phyloP scores from a whole-genome alignment of 805 yeast genomes.

The Yarrowia keelungensis region DNA sequence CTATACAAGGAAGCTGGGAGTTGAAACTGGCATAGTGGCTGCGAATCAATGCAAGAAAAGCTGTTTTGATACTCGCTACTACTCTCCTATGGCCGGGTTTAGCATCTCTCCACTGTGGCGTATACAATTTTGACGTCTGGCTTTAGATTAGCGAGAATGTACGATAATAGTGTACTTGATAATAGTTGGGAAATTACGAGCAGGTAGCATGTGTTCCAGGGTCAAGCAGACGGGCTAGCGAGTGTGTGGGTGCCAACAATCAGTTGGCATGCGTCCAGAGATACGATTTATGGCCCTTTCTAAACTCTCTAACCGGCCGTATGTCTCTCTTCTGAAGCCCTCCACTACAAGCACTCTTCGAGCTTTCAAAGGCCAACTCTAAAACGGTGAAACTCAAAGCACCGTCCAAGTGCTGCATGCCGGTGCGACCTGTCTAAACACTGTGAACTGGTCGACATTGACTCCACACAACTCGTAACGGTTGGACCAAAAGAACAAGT shows the following conservation, averaged over 20 bases:
- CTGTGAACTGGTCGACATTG: slow-evolving; percentile 8
- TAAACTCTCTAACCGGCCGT: background rate
- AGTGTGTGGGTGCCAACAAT: background rate
- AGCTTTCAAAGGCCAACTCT: slow-evolving; percentile 12
- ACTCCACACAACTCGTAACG: slow-evolving; percentile 2
- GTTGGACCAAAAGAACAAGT: slow-evolving; percentile 11
- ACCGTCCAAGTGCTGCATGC: slow-evolving; percentile 10
- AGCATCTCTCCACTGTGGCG: background rate
- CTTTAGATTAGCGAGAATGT: slow-evolving; percentile 23
- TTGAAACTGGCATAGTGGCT: too few species aligned
- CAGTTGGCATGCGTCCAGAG: background rate
- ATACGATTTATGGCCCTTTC: background rate
- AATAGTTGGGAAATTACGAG: background rate
- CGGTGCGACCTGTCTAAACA: slow-evolving; percentile 17
- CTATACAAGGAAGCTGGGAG: background rate
- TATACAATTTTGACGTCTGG: background rate
- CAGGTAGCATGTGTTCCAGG: background rate
- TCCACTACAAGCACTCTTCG: background rate
- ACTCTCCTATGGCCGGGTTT: background rate
- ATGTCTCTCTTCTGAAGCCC: background rate
- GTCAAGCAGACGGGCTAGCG: too few species aligned
- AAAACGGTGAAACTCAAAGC: slow-evolving; percentile 25
- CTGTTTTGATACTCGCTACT: too few species aligned
- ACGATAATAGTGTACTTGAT: background rate
- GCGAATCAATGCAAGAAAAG: too few species aligned